Base-by-base conservation (phyloP, 768 basidiomycete genomes). In the Xerocomellus amylosporus region DNA sequence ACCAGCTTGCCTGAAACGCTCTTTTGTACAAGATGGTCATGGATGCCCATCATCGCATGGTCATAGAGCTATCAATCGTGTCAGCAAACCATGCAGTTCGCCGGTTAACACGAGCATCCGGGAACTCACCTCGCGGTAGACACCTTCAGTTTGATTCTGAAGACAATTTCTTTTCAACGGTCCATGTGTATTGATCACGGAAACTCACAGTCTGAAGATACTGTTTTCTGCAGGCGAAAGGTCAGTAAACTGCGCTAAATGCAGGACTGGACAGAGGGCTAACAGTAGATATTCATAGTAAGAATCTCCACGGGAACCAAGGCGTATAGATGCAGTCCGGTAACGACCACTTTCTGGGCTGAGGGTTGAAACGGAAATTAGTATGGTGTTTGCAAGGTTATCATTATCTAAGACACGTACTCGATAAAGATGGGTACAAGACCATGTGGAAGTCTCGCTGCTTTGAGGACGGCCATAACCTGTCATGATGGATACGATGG, bases 231-330 rank as follows among this genome's bases (percentile, higher is more conserved):
- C 9, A 19, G 24, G 41, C 0, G 12, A 52, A 40, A 48, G 8
- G 46, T 61, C 22, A 66, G 41, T 30, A 5, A 51, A 26, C 37
- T 20, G 41, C 20, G 19, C 8, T 26, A 19, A 24, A 8, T 17
- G 48, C 30, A 15, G 40, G 46, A 48, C 14, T 24, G 44, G 10
- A 17, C 20, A 46, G 22, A 33, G 36, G 10, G 70, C 82, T 74
- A 57, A 90, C 88, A 94, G 65, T 15, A 93, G 72, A 65, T 95
- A 93, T 69, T 96, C 95, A 66, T 97, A 98, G 73, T 86, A 98
- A 3, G 91, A 93, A 69, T 98, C 95, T 30, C 88, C 95, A 40
- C 93, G 80, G 33, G 93, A 93, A 26, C 95, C 95, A 20, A 98
- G 80, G 13, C 94, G 85, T 58, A 98, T 89, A 17, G 88, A 81